Evolutionary conservation across 768 basidiomycete species (phyloP), one percentile per base, ranked within the genome.

Genomic region (Pisolithus orientalis): DNA sequence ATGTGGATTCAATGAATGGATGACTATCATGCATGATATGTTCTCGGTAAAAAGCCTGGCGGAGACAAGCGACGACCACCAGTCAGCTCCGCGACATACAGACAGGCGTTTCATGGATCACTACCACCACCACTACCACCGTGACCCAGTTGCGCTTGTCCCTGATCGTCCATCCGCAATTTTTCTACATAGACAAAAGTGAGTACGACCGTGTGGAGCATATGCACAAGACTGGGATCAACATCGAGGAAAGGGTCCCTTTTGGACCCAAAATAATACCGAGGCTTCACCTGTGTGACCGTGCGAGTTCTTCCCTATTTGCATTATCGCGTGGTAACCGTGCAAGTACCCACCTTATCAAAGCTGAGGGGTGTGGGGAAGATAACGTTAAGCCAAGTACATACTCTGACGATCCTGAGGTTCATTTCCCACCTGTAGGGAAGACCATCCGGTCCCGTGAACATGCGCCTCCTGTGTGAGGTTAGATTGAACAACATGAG

Each of bases 401-500:
- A 39, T 37, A 66, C 59, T 44, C 57, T 57, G 5, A 58, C 56
- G 0, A 47, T 25, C 0, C 44, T 16, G 2, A 47, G 34, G 0
- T 48, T 51, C 53, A 71, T 58, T 9, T 61, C 58, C 72, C 71
- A 74, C 14, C 64, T 62, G 28, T 72, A 73, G n/a, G 62, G 55
- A 13, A 47, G 54, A 6, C 67, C 67, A 47, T 72, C 69, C 5
- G 60, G 67, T 0, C 67, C 72, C 1, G 49, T 64, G 43, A 73
- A 73, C 8, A 64, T 59, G 34, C 65, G 62, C 32, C 58, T 64
- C 39, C 64, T 21, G 21, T 65, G 37, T 25, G 14, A 8, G 21
- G 1, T 14, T 14, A 5, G 21, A 21, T 21, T 21, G 34, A 34
- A 14, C 4, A 34, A 34, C 34, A 34, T 34, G 11, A 34, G 34